Conservation (phyloP, 73 alveolate genomes). For the Tetrahymena borealis region DNA sequence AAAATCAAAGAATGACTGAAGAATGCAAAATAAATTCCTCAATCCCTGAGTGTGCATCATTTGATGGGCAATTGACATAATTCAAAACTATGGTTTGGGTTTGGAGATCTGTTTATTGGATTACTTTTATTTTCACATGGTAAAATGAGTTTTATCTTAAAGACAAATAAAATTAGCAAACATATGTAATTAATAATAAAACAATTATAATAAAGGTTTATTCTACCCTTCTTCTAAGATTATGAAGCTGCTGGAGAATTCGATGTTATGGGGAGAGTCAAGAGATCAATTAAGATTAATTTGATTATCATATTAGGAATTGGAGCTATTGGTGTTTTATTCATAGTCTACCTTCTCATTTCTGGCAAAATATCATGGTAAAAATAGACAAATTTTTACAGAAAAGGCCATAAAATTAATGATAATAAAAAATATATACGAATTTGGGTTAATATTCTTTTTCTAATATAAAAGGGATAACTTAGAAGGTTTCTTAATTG, state of each 20-base stretch:
- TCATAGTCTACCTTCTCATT: slow-evolving; percentile 9
- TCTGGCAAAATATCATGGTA: background rate
- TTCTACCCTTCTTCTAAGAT: slow-evolving; percentile 34
- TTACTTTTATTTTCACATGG: background rate
- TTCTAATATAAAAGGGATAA: background rate
- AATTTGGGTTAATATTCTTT: too few species aligned
- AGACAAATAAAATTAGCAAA: background rate
- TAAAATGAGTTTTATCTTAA: background rate
- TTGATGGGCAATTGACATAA: background rate
- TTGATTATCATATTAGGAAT: slow-evolving; percentile 12
- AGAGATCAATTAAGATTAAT: slow-evolving; percentile 11
- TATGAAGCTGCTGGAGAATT: slow-evolving; percentile 39
- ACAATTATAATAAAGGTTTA: background rate
- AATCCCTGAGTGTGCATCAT: background rate
- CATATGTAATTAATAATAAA: too few species aligned
- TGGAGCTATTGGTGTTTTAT: background rate
- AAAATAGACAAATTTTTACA: background rate
- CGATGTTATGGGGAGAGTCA: background rate
- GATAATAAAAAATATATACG: too few species aligned
- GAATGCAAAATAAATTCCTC: background rate
- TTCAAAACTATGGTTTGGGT: background rate
- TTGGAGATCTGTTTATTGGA: background rate
- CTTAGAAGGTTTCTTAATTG: slow-evolving; percentile 26
- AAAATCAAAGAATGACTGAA: background rate
- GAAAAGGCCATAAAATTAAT: background rate